Conservation (phyloP, 2,329 filamentous ascomycete species). For the Pyricularia sp. region DNA sequence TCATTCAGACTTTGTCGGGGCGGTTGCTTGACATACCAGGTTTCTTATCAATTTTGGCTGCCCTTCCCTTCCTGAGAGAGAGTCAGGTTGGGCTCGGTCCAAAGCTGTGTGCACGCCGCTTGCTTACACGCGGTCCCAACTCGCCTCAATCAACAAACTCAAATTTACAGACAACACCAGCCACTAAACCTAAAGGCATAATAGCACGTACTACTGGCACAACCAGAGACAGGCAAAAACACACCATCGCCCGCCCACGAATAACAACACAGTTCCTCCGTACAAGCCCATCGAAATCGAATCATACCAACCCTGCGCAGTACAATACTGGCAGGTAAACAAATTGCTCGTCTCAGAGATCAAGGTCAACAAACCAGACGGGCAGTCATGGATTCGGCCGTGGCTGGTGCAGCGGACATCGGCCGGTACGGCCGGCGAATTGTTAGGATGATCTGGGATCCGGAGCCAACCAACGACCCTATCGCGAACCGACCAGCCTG, state of each 20-base stretch:
- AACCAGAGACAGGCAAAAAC: not conserved
- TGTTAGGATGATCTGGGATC: conserved; percentile 88
- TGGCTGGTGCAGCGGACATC: conserved; percentile 54
- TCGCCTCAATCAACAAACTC: not conserved
- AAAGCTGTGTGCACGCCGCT: not conserved
- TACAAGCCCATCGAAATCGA: not conserved
- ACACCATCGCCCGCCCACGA: not conserved
- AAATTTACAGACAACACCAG: not conserved
- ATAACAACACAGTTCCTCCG: not conserved
- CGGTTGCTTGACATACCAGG: not conserved
- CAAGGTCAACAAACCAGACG: not conserved
- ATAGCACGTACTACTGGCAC: not conserved
- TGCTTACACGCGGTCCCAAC: not conserved
- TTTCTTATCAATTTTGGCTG: not conserved
- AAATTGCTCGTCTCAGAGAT: not conserved
- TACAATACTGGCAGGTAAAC: not conserved
- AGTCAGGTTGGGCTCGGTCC: not conserved
- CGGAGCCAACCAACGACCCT: conserved; percentile 73
- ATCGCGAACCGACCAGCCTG: conserved; percentile 63
- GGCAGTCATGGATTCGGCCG: conserved; percentile 22
- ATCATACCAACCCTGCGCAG: not conserved
- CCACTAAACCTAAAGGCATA: not conserved
- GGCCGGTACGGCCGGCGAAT: conserved; percentile 69
- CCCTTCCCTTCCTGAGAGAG: not conserved
- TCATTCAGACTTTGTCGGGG: not conserved